A percentile compares a stretch with the other conserved stretches of the same genome.
These are phyloP conservation scores for Paramyrothecium roridum DNA, from an alignment of 2,329 filamentous ascomycete genomes.

Conservation along the genomic window DNA sequence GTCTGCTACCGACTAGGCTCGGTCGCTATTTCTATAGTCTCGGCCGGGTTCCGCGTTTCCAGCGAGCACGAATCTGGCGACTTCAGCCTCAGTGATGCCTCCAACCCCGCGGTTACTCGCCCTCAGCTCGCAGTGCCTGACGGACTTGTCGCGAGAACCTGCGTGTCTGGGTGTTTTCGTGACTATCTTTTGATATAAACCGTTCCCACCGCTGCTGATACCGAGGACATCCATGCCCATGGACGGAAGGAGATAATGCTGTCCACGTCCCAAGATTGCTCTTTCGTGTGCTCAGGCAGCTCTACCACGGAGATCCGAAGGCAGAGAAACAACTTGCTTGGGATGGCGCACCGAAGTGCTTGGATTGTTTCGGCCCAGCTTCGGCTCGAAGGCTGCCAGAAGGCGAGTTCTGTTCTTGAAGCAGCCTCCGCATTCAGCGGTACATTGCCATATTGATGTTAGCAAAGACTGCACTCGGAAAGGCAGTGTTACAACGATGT, in stretches of 20 bases:
- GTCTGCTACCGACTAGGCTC: constrained; percentile 51
- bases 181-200: constrained; percentile 57
- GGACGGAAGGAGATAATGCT: constrained; percentile 61
- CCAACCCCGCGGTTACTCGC: constrained; percentile 68
- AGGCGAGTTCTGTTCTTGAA: constrained; percentile 66
- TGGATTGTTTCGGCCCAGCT: constrained; percentile 52
- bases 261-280: constrained; percentile 64
- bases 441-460: constrained; percentile 41
- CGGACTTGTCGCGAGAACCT: constrained; percentile 71
- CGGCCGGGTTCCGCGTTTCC: constrained; percentile 22
- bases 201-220: constrained; percentile 73
- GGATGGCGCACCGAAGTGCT: constrained; percentile 49
- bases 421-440: constrained; percentile 62
- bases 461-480: not conserved
- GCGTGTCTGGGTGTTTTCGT: constrained; percentile 67
- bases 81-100: constrained; percentile 64
- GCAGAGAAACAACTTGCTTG: constrained; percentile 52
- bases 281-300: constrained; percentile 50
- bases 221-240: constrained; percentile 81
- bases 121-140: constrained; percentile 52
- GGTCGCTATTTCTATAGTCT: constrained; percentile 34
- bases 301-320: constrained; percentile 61
- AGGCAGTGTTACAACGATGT: constrained; percentile 31
- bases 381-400: too few species aligned
- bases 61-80: constrained; percentile 60